Percentiles rank a stretch among this genome's conserved stretches.
Evolutionary conservation across 192 early-diverging fungal species (phyloP).

Genomic region (Entomortierella chlamydospora): DNA sequence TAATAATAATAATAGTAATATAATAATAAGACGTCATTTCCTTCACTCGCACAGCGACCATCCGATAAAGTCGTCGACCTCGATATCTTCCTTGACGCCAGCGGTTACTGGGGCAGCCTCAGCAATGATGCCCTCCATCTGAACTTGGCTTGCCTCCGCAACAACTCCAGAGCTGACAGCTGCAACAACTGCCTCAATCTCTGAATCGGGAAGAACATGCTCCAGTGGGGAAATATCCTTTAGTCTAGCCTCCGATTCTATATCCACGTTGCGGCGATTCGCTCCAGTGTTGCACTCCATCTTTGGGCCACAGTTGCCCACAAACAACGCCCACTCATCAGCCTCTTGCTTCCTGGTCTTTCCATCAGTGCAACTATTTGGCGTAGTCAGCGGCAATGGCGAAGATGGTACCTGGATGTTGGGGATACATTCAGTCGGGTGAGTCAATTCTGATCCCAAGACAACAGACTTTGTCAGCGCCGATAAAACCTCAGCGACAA

Average conservation of each 20-base stretch:
- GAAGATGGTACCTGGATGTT: neutral
- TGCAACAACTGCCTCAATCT: neutral
- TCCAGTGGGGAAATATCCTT: constrained; percentile 3
- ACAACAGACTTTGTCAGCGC: neutral
- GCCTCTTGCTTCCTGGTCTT: neutral
- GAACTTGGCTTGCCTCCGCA: neutral
- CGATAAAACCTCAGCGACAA: neutral
- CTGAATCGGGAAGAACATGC: neutral
- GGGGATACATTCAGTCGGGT: neutral
- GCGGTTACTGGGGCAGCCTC: neutral
- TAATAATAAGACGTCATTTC: neutral
- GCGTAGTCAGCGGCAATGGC: neutral
- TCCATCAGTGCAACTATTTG: neutral
- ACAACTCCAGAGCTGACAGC: neutral
- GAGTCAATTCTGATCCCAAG: neutral
- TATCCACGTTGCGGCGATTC: neutral
- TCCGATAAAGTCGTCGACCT: constrained; percentile 26
- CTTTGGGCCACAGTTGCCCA: constrained; percentile 5
- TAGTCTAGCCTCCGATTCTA: neutral
- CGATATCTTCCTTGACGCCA: constrained; percentile 13
- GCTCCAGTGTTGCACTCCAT: neutral
- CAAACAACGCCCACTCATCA: constrained; percentile 1
- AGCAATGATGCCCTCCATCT: constrained; percentile 2
- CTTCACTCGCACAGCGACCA: constrained; percentile 26
- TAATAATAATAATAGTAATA: too few species aligned